Base-by-base conservation (phyloP, 495 filamentous ascomycete species). In the Aspergillus carlsbadensis region DNA sequence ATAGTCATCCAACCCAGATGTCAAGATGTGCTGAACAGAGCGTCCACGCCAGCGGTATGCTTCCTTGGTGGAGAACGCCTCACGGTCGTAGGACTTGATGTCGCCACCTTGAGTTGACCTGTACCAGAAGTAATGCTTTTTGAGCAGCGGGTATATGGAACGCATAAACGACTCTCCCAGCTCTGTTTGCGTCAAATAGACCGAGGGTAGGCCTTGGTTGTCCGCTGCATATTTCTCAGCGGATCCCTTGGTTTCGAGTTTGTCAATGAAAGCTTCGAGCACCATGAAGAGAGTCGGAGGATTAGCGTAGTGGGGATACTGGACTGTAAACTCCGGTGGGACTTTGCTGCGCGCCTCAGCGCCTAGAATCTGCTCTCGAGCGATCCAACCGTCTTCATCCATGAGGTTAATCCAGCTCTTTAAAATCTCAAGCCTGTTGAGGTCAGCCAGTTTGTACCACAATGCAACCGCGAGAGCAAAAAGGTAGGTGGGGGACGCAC, bases 331-430 rank as follows among this genome's bases (percentile, higher is more conserved):
- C 70, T 98, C 92, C n/a, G 72, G 65, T 1, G 94, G 94, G 11
- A 98, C 94, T 71, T 98, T 98, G 76, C 89, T 96, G 43, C 94
- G 86, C 35, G 94, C 94, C 72, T 98, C 94, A n/a, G 80, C 70
- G 44, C 94, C 94, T 8, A 98, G 82, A 50, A 98, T 98, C 71
- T 98, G 95, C 71, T 98, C 94, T 37, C 94, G 88, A 5, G 84
- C 90, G 73, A 98, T 98, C 94, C 94, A 98, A 43, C 94, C 94
- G 66, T 98, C 92, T 37, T 94, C 91, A 63, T 98, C 94, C 81
- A 97, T 95, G 5, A 96, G 80, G 54, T 86, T 90, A 71, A 96
- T 91, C 95, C 95, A 98, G 70, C 89, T 95, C 75, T 88, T 90
- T 52, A 98, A 85, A 55, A 98, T 89, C 55, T 96, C 91, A 20